Base-by-base conservation (phyloP, 2,329 filamentous ascomycete species). In the Mycosphaerella arachidis region DNA sequence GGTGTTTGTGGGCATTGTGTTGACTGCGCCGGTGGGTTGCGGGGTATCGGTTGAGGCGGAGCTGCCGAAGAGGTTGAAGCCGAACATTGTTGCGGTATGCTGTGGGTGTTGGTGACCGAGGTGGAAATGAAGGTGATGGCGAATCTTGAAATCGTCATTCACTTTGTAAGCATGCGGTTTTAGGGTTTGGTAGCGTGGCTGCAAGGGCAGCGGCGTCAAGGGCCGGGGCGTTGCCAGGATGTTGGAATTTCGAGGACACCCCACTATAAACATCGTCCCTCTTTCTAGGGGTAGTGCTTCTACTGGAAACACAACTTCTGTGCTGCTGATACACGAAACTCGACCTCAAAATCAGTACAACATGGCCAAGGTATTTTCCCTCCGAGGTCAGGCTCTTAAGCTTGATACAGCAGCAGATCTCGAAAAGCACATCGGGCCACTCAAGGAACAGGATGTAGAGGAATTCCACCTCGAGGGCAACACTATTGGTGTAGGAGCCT, bases 331-430 rank as follows among this genome's bases (percentile, higher is more conserved):
- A 35, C 31, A 4, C 31, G 31, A 35, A 8, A 12, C 31, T 35
- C 31, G 12, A 8, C 31, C 12, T 8, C 31, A 35, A 35, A 12
- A 2, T 12, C 7, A 8, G 12, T 2, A 35, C 64, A 86, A 83
- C 64, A 84, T 83, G 79, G 70, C 77, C 58, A 92, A 89, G 75
- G 74, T 91, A 72, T 97, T 97, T 79, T 92, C 92, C 68, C 86
- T 97, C 67, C 90, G 96, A 77, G 92, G 90, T 76, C 94, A 89
- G 80, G 89, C 89, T 71, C 84, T 97, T 70, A 97, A 96, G 82
- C 89, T 99, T 72, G 88, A 95, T 79, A 91, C 88, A 45, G 91
- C 90, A 55, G 88, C 86, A 66, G 92, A 97, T 76, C 84, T 97
- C 63, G 89, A 94, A 75, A 81, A 89, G 66, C 88, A 97, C 75